Evolutionary conservation across 2,329 filamentous ascomycete genomes (phyloP), one percentile per base, ranked within the genome.

Genomic region (Calonectria crousiana): DNA sequence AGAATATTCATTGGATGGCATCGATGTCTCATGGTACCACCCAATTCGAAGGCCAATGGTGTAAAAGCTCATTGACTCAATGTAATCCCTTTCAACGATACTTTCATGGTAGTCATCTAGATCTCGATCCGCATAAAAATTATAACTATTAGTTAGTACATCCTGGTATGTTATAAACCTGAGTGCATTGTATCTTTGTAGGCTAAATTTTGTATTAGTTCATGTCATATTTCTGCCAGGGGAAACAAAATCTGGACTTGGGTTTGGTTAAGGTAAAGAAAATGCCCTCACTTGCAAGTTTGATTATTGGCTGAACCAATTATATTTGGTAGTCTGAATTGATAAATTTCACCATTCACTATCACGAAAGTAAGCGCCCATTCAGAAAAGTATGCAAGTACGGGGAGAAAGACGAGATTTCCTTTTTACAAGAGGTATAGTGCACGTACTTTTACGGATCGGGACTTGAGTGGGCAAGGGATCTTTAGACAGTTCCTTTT

Each of bases 401-500:
- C 23, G 10, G 16, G 56, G 6, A 6, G n/a, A 13, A 52, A 28
- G 16, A 44, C 9, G 41, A 28, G 14, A 41, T 28, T 28, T 30
- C 11, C 26, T 14, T 6, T 23, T 5, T 9, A 13, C 28, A 11
- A 2, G 13, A 41, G 6, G 3, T 5, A 6, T 2, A n/a, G 41
- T 20, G 34, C 9, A 41, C 70, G 13, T 68, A 68, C 70, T 72
- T 8, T 11, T 53, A 1, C 4, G 52, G n/a, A 64, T 34, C 23
- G 16, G 34, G 13, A 52, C 9, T 1, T 18, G 10, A 30, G 8
- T 16, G 13, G 70, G 70, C 0, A 23, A 28, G 5, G 64, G 41
- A 3, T 9, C 26, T n/a, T 60, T 51, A 2, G 70, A 66, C 16
- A 72, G 10, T 16, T 72, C 70, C n/a, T 47, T 28, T 36, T 73